Evolutionary conservation across 768 basidiomycete genomes (phyloP).

Genomic region (Suillus weaverae): DNA sequence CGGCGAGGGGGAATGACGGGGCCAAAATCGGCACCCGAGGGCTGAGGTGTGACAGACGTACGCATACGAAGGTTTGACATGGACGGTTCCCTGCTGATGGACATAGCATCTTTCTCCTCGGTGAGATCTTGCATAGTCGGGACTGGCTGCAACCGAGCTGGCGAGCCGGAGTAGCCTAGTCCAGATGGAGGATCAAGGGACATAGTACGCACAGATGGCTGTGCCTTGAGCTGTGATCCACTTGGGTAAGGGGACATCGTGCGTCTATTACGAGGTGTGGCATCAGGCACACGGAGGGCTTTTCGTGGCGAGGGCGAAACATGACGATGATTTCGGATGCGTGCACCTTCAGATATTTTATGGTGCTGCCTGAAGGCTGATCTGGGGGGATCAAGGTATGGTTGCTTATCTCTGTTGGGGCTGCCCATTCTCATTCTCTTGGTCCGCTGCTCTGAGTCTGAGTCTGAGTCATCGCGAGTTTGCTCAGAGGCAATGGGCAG

Average conservation of each 20-base stretch:
- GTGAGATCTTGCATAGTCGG: constrained; percentile 37
- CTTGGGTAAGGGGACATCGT: constrained; percentile 44
- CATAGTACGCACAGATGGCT: constrained; percentile 56
- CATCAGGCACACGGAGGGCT: constrained; percentile 31
- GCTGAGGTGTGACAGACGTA: constrained; percentile 71
- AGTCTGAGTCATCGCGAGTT: constrained; percentile 33
- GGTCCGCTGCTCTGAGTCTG: constrained; percentile 34
- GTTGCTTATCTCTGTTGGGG: constrained; percentile 33
- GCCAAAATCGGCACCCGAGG: constrained; percentile 43
- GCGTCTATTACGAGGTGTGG: constrained; percentile 36
- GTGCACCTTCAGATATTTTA: constrained; percentile 18
- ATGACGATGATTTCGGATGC: constrained; percentile 23
- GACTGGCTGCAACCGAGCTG: constrained; percentile 24
- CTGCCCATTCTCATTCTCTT: constrained; percentile 59
- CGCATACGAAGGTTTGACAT: constrained; percentile 58
- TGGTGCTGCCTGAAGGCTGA: constrained; percentile 39
- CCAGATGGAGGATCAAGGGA: constrained; percentile 64
- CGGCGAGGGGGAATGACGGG: constrained; percentile 39
- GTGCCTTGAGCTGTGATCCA: constrained; percentile 33
- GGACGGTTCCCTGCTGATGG: constrained; percentile 40
- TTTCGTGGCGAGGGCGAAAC: constrained; percentile 30
- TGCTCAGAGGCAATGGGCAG: constrained; percentile 29
- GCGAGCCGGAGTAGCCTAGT: constrained; percentile 16
- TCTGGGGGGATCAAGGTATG: constrained; percentile 57
- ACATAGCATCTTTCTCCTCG: constrained; percentile 23